Evolutionary conservation across 1,284 basidiomycete genomes (phyloP).

Genomic region (Leccinum griseonigrum): DNA sequence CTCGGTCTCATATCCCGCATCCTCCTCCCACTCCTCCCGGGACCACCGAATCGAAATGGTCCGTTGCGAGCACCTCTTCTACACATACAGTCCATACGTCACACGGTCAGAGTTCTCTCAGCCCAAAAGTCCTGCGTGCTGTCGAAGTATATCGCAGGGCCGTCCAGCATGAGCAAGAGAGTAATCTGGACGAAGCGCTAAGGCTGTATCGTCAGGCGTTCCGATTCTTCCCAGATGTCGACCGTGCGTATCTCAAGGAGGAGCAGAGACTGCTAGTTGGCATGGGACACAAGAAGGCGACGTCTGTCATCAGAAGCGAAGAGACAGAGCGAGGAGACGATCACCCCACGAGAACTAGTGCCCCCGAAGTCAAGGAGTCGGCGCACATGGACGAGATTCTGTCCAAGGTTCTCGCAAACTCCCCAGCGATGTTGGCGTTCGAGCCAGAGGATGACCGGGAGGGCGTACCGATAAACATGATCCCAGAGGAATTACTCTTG

Average conservation of each 20-base stretch:
- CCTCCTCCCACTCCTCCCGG: background rate
- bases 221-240: slow-evolving; percentile 67
- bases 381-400: slow-evolving; percentile 38
- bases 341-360: slow-evolving; percentile 8
- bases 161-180: slow-evolving; percentile 67
- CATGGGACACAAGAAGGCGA: slow-evolving; percentile 20
- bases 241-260: slow-evolving; percentile 56
- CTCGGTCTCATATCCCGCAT: background rate
- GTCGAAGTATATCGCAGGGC: slow-evolving; percentile 69
- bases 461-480: slow-evolving; percentile 49
- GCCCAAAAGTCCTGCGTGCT: slow-evolving; percentile 45
- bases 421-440: slow-evolving; percentile 56
- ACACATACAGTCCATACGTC: slow-evolving; percentile 10
- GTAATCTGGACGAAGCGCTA: slow-evolving; percentile 74
- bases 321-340: slow-evolving; percentile 16
- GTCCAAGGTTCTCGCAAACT: slow-evolving; percentile 45
- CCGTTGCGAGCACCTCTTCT: slow-evolving; percentile 8
- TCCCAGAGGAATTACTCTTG: slow-evolving; percentile 79
- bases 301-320: slow-evolving; percentile 7
- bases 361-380: slow-evolving; percentile 13
- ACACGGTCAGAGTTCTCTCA: slow-evolving; percentile 26
- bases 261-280: slow-evolving; percentile 40
- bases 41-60: background rate
- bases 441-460: slow-evolving; percentile 65
- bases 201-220: slow-evolving; percentile 77